These are phyloP conservation scores for Annulohypoxylon moriforme DNA, from an alignment of 495 filamentous ascomycete species.

Conservation along the genomic window DNA sequence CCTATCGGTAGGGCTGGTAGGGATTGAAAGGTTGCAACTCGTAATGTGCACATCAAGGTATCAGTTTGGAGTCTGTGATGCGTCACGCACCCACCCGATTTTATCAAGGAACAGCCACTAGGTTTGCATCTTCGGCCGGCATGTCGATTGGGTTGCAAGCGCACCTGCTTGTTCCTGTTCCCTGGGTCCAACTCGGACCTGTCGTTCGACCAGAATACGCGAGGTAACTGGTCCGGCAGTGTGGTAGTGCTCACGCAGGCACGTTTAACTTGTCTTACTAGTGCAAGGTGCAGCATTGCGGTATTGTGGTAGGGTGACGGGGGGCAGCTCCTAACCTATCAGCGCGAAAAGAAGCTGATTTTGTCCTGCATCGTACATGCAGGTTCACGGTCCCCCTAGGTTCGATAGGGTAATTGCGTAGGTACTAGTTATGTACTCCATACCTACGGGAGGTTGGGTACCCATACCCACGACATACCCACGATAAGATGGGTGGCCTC, in stretches of 20 bases:
- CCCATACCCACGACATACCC: slow-evolving; percentile 29
- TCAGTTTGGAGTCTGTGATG: background rate
- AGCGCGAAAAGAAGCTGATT: background rate
- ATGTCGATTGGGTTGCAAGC: slow-evolving; percentile 27
- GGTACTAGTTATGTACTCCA: slow-evolving; percentile 26
- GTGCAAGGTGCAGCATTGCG: slow-evolving; percentile 5
- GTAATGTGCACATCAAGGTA: background rate
- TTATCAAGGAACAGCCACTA: slow-evolving; percentile 15
- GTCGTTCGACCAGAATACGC: slow-evolving; percentile 34
- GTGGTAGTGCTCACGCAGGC: slow-evolving; percentile 39
- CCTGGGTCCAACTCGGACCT: slow-evolving; percentile 35
- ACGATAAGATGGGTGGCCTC: slow-evolving; percentile 40
- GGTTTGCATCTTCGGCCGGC: slow-evolving; percentile 13
- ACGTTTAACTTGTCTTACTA: slow-evolving; percentile 37
- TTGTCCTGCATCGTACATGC: slow-evolving; percentile 32
- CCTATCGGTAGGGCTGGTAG: background rate
- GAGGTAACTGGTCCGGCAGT: slow-evolving; percentile 37
- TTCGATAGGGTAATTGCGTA: slow-evolving; percentile 22
- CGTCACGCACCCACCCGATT: slow-evolving; percentile 7
- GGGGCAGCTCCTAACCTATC: slow-evolving; percentile 26
- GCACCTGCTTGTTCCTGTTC: slow-evolving; percentile 35
- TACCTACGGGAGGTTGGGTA: slow-evolving; percentile 22
- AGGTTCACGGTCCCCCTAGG: slow-evolving; percentile 15
- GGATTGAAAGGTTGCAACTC: background rate
- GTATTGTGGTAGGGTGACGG: background rate